Conservation (phyloP, 148 eudicot species). For the Oxyria digyna region DNA sequence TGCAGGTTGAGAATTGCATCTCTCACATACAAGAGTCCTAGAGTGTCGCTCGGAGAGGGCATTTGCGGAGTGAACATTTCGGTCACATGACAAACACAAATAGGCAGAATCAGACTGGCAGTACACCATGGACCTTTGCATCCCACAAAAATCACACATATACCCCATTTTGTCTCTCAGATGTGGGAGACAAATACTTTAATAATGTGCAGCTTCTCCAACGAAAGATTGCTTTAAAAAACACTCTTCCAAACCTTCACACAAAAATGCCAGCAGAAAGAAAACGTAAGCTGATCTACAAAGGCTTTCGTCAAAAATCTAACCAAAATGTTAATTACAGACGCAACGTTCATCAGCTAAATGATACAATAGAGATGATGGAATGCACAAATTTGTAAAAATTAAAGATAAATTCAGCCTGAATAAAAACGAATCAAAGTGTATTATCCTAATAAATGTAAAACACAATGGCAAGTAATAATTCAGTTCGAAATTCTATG, state of each 20-base stretch:
- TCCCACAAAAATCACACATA: slow-evolving; percentile 78
- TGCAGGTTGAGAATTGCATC: slow-evolving; percentile 74
- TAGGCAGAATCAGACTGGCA: slow-evolving; percentile 91
- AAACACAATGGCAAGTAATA: background rate
- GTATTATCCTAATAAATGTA: background rate
- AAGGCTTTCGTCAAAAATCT: background rate
- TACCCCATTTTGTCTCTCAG: slow-evolving; percentile 43
- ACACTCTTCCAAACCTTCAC: background rate
- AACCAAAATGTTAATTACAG: background rate
- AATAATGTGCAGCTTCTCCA: background rate
- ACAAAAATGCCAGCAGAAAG: background rate
- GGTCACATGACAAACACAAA: slow-evolving; percentile 92
- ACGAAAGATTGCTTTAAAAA: background rate
- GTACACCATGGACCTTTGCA: slow-evolving; percentile 67
- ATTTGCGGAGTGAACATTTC: slow-evolving; percentile 89
- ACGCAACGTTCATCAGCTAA: background rate
- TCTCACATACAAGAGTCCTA: slow-evolving; percentile 77
- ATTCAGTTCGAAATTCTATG: background rate
- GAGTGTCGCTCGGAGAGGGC: slow-evolving; percentile 84
- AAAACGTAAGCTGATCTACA: background rate
- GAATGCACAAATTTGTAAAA: background rate
- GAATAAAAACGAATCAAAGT: background rate
- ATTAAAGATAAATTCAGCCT: background rate
- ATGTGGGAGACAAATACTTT: background rate
- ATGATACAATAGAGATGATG: background rate